Base-by-base conservation (phyloP, 495 filamentous ascomycete genomes). In the Halenospora varia region DNA sequence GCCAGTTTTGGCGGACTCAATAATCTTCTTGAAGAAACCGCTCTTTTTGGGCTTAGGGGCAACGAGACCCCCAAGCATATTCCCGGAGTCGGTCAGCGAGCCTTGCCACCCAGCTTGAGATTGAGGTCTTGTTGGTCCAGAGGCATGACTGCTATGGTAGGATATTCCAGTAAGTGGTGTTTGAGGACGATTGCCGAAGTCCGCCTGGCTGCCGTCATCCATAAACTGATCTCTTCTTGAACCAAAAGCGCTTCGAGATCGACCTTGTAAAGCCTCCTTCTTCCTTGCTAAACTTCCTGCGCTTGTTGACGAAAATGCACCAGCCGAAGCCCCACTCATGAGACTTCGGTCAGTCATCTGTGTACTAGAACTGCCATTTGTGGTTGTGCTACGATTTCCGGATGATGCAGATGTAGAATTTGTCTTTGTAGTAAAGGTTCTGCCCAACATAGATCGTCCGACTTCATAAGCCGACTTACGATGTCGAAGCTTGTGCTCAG, bases 11-110 rank as follows among this genome's bases (percentile, higher is more conserved):
- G 93, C 94, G 10, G 90, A 88, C 55, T 97, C 93, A 35, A 97
- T 81, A 51, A 99, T 92, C 63, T 95, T 95, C 73, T 94, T 96
- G 72, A 99, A 90, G 67, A 99, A 96, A 19, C 93, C 93, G 41
- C 84, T 85, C 73, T 94, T 97, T 70, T 93, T 96, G 3, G 85
- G 77, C 69, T 93, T 97, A 2, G 92, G 92, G 10, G 89, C 82
- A n/a, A 85, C 83, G 41, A 96, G 77, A 3, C 92, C 92, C 26
- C 92, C 89, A 17, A 97, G 78, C 0, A 82, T 73, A 18, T 80
- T 69, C 56, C 73, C 62, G 50, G 77, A 70, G 26, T 82, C 81
- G 46, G 78, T 76, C 8, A 74, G 68, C 26, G 78, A 77, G 4
- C 75, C 75, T 45, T 71, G 66, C 53, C 77, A 73, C 2, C 67